Conservation (phyloP, 176 grass and related monocot genomes). For the Otatea glauca region DNA sequence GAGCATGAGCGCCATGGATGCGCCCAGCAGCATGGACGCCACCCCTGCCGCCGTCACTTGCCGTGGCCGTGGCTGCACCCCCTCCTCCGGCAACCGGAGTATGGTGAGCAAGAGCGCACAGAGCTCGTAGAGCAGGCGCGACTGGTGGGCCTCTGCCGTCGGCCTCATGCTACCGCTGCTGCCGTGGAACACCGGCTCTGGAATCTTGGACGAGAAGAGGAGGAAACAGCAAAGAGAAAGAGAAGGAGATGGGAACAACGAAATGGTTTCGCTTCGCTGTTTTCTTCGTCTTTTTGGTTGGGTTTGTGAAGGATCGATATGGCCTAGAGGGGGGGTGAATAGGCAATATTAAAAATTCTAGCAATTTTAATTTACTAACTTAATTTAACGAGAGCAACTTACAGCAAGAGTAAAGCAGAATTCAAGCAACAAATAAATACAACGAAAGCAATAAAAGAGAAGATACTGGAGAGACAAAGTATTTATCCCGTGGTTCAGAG, state of each 20-base stretch:
- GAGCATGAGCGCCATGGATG: constrained; percentile 84
- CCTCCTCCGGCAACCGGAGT: constrained; percentile 35
- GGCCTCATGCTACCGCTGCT: constrained; percentile 43
- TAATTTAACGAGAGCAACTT: too few relatives aligned
- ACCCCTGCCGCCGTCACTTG: constrained; percentile 66
- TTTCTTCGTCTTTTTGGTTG: background rate
- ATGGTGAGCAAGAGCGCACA: constrained; percentile 62
- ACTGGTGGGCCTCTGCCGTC: constrained; percentile 50
- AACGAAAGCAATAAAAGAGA: too few relatives aligned
- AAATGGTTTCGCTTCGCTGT: background rate
- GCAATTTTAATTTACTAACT: too few relatives aligned
- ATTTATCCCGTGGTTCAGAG: too few relatives aligned
- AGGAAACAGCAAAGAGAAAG: background rate
- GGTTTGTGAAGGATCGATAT: too few relatives aligned
- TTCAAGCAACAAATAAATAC: too few relatives aligned
- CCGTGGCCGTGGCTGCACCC: constrained; percentile 23
- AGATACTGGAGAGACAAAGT: too few relatives aligned
- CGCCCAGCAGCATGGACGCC: constrained; percentile 77
- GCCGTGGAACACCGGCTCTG: constrained; percentile 14
- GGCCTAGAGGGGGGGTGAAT: too few relatives aligned
- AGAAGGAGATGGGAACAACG: background rate
- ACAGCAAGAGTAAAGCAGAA: too few relatives aligned
- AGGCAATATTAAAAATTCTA: too few relatives aligned
- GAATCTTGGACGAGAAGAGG: background rate
- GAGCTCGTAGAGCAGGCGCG: constrained; percentile 76